Conservation (phyloP, 331 rosid genomes). For the Acacia pycnantha region DNA sequence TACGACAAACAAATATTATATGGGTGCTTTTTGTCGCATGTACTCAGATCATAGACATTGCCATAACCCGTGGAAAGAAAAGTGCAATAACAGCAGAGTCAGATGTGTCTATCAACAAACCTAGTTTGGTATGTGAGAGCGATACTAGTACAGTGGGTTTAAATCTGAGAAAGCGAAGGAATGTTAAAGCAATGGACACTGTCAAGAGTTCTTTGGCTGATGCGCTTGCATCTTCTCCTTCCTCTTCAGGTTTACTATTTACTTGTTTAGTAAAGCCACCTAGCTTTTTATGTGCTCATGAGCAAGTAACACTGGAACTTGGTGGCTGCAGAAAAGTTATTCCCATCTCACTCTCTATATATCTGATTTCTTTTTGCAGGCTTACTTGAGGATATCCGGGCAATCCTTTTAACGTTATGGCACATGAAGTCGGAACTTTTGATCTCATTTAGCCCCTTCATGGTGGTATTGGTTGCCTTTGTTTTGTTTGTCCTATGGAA, state of each 20-base stretch:
- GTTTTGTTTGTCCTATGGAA: constrained; percentile 69
- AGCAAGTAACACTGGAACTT: constrained; percentile 4
- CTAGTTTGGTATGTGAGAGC: constrained; percentile 26
- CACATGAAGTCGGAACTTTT: constrained; percentile 59
- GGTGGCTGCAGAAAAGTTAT: background rate
- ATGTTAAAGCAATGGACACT: constrained; percentile 28
- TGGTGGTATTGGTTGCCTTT: constrained; percentile 61
- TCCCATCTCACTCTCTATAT: background rate
- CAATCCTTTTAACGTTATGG: constrained; percentile 45
- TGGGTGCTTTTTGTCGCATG: constrained; percentile 90
- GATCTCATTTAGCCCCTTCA: constrained; percentile 66
- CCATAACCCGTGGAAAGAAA: constrained; percentile 37
- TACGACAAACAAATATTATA: constrained; percentile 86
- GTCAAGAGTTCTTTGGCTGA: constrained; percentile 21
- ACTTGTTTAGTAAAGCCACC: background rate
- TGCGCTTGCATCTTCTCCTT: constrained; percentile 30
- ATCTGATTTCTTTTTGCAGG: constrained; percentile 49
- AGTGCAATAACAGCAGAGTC: constrained; percentile 30
- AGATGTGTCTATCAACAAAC: constrained; percentile 32
- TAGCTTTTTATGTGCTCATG: background rate
- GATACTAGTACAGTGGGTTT: constrained; percentile 27
- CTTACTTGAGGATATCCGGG: constrained; percentile 54
- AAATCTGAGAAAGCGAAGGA: constrained; percentile 58
- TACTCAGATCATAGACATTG: constrained; percentile 59
- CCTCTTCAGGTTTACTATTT: constrained; percentile 54